Evolutionary conservation across 306 rosid species (phyloP).

Genomic region (Cicer cuneatum): DNA sequence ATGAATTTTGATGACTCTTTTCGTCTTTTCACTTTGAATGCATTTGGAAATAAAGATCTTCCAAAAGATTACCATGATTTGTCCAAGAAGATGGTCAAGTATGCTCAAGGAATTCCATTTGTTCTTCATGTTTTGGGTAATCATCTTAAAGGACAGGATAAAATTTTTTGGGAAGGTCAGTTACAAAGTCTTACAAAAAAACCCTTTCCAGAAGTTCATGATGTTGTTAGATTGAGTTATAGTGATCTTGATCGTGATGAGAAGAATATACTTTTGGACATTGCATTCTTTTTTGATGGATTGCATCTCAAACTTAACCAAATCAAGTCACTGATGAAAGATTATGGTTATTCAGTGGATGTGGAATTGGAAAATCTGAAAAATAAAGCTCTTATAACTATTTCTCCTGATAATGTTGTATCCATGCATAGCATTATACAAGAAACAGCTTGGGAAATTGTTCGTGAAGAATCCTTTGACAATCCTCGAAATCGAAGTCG

Average conservation of each 20-base stretch:
- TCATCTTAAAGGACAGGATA: background rate
- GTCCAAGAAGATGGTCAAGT: background rate
- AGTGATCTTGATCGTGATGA: constrained; percentile 3
- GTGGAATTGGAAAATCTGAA: constrained; percentile 11
- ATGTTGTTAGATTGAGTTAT: constrained; percentile 2
- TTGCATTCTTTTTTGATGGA: constrained; percentile 39
- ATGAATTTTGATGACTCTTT: background rate
- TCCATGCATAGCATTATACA: constrained; percentile 40
- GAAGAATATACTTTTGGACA: constrained; percentile 34
- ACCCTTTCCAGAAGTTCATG: background rate
- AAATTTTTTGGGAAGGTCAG: constrained; percentile 32
- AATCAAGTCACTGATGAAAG: background rate
- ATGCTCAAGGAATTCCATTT: constrained; percentile 30
- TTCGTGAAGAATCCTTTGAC: constrained; percentile 31
- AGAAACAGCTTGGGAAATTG: constrained; percentile 36
- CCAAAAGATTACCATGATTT: background rate
- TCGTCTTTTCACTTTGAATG: constrained; percentile 22
- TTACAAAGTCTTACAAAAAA: background rate
- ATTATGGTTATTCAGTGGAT: background rate
- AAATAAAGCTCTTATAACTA: constrained; percentile 36
- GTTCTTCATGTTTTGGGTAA: constrained; percentile 33
- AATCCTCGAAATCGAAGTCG: constrained; percentile 2
- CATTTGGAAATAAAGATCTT: constrained; percentile 2
- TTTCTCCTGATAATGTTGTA: background rate
- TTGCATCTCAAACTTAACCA: background rate